A percentile compares a stretch with the other conserved stretches of the same genome.
These are phyloP conservation scores for Lavandula angustifolia DNA, from an alignment of 257 asterid genomes.

Conservation along the genomic window DNA sequence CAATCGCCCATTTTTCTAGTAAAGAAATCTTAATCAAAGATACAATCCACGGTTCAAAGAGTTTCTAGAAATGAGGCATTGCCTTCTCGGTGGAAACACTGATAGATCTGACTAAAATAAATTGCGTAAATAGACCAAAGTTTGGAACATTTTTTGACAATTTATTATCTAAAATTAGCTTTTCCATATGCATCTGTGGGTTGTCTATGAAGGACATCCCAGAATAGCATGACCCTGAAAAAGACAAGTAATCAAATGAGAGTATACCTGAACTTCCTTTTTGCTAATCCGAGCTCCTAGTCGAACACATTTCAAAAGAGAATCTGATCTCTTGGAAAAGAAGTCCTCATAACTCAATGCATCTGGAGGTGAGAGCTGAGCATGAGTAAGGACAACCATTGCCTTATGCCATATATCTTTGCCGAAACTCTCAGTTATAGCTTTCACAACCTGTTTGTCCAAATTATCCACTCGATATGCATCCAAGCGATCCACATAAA, in stretches of 20 bases:
- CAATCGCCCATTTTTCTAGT: slow-evolving; percentile 8
- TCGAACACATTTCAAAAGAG: slow-evolving; percentile 76
- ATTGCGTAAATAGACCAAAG: neutral
- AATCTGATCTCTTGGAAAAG: slow-evolving; percentile 78
- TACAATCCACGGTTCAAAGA: neutral
- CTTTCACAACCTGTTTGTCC: slow-evolving; percentile 87
- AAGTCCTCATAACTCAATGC: slow-evolving; percentile 85
- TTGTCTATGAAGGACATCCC: neutral
- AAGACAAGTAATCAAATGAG: slow-evolving; percentile 12
- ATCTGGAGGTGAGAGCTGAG: slow-evolving; percentile 99
- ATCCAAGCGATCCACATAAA: slow-evolving; percentile 97
- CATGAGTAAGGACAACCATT: slow-evolving; percentile 83
- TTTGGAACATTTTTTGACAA: neutral
- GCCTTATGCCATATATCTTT: slow-evolving; percentile 84
- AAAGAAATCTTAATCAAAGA: neutral
- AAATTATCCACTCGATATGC: slow-evolving; percentile 92
- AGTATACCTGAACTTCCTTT: slow-evolving; percentile 57
- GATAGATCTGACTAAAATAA: neutral
- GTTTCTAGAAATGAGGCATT: neutral
- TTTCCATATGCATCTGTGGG: neutral
- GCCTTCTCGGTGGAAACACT: neutral
- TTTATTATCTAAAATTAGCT: neutral
- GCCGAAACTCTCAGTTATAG: slow-evolving; percentile 83
- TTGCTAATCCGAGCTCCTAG: slow-evolving; percentile 69
- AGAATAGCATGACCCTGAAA: slow-evolving; percentile 11